Evolutionary conservation across 2,329 filamentous ascomycete genomes (phyloP), one percentile per base, ranked within the genome.

Genomic region (Fonsecaea multimorphosa): DNA sequence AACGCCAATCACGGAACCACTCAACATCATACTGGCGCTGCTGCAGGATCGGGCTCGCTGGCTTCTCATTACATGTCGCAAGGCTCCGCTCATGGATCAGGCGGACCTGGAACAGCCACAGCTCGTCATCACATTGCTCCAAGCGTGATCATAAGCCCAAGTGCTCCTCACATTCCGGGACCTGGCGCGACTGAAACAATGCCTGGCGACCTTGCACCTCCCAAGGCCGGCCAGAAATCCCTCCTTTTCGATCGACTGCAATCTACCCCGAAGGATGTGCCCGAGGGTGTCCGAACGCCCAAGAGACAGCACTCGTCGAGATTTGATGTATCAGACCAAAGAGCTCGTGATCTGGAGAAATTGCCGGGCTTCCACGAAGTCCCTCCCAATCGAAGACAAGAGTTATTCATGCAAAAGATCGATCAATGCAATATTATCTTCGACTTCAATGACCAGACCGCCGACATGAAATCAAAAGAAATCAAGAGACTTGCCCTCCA

Each of bases 371-470:
- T 99, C 79, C 95, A 99, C 75, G 95, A 99, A 79, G 95, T 98
- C 29, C 91, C 94, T 11, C 95, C 95, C 16, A 96, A 96, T 77
- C 89, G 94, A 69, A 88, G 95, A 68, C 93, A 97, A 80, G 94
- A 98, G 73, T 86, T 99, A 19, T 99, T 99, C 81, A 97, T 99
- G 93, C 93, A 98, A 77, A 99, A 99, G 85, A 95, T 99, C 73
- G 95, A 98, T 75, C 95, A 99, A 78, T 99, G 95, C 84, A 99
- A 99, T 77, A 96, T 99, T 82, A 99, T 99, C 74, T 99, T 99
- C 77, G 95, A 99, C 81, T 99, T 99, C 82, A 99, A 98, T 77
- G 95, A 99, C 79, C 92, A 94, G 56, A 96, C 92, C 71, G 93
- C 90, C 72, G 95, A 99, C 77, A 98, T 99, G 93, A 99, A 99